A percentile compares a stretch with the other conserved stretches of the same genome.
phyloP scores from a whole-genome alignment of 1,284 basidiomycete genomes.

The Heterobasidion occidentale region DNA sequence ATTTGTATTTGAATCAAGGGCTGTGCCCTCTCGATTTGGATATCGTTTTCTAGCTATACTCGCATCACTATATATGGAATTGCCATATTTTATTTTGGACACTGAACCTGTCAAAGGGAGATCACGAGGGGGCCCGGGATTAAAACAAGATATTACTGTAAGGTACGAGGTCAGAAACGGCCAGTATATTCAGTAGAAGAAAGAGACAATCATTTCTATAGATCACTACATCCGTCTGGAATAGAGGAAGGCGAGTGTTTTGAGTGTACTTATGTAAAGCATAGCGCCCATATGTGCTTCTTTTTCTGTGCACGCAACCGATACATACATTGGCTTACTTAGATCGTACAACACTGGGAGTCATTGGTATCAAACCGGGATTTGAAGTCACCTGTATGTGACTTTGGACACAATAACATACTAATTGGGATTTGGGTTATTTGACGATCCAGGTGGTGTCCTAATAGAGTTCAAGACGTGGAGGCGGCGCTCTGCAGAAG shows the following conservation, averaged over 20 bases:
- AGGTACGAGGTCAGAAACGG: background rate
- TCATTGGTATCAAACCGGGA: too few species aligned
- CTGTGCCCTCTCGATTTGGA: background rate
- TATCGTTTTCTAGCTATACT: background rate
- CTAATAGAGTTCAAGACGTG: constrained; percentile 23
- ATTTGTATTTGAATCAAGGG: background rate
- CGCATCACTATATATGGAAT: background rate
- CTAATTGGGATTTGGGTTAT: background rate
- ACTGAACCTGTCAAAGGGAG: too few species aligned
- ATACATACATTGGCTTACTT: too few species aligned
- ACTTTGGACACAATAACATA: background rate
- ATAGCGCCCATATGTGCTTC: too few species aligned
- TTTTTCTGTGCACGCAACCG: too few species aligned
- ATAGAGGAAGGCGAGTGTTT: too few species aligned
- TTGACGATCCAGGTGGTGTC: background rate
- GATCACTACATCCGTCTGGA: too few species aligned
- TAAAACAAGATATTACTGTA: background rate
- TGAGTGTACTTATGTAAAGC: too few species aligned
- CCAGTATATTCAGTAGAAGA: too few species aligned
- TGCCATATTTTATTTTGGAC: background rate
- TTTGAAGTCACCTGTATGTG: too few species aligned
- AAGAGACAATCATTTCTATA: too few species aligned
- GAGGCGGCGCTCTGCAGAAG: constrained; percentile 23
- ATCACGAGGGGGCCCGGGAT: background rate
- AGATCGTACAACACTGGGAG: too few species aligned